Conservation (phyloP, 2,329 filamentous ascomycete species). For the Zasmidium citrigriseum region DNA sequence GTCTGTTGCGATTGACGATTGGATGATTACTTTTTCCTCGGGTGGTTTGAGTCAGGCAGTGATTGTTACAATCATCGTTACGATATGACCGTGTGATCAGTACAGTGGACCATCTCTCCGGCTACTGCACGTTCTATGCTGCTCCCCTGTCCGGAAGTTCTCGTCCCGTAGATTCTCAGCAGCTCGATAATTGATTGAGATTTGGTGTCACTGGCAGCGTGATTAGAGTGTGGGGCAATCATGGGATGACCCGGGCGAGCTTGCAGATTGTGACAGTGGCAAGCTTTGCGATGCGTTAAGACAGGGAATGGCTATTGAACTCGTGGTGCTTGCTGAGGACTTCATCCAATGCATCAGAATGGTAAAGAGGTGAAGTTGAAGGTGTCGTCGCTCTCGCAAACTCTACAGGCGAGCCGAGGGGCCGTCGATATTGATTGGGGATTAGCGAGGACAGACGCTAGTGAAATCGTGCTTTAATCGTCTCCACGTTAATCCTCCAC, state of each 20-base stretch:
- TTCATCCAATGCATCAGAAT: not conserved
- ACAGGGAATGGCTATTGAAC: not conserved
- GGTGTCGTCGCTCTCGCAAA: not conserved
- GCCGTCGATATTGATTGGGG: no score
- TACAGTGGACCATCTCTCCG: no score
- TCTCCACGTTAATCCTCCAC: not conserved
- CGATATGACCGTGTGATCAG: no score
- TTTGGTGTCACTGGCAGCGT: no score
- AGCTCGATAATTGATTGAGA: not conserved
- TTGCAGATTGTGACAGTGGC: no score
- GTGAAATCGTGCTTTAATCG: not conserved
- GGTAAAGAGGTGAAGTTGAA: not conserved
- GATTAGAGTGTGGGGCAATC: not conserved
- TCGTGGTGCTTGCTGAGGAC: not conserved
- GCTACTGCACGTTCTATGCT: no score
- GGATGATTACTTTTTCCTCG: no score
- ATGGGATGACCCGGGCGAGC: not conserved
- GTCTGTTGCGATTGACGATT: not conserved
- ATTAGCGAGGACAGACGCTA: no score
- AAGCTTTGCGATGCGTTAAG: not conserved
- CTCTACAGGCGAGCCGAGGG: no score
- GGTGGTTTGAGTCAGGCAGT: no score
- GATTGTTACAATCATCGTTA: no score
- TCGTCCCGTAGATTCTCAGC: not conserved
- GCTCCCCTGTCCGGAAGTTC: no score